Base-by-base conservation (phyloP, 2,329 filamentous ascomycete species). In the Aureobasidium mangrovei region DNA sequence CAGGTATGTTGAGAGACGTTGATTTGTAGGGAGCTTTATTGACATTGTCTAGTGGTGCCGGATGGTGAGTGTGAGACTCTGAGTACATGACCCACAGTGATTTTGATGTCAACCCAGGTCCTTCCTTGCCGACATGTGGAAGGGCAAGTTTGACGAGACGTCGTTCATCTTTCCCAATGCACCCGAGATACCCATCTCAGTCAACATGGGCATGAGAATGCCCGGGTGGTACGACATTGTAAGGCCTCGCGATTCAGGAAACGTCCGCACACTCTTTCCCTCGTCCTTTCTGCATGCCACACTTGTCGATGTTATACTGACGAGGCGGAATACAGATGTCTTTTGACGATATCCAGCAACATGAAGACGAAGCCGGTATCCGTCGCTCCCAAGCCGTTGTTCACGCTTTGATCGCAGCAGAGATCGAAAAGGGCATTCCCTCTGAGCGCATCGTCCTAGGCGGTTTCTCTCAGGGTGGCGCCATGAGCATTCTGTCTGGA, bases 91-190 rank as follows among this genome's bases (percentile, higher is more conserved):
- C 48, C 6, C 29, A 4, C n/a, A 8, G n/a, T 24, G 8, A 4
- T 29, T 12, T n/a, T 49, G 42, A 35, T 26, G 36, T 18, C 27
- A 35, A 32, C 49, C 26, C 60, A 83, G 82, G 82, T 79, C 86
- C 42, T 83, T 82, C 55, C 80, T 93, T 24, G 89, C 93, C 32
- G 85, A 95, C 74, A 89, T 91, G 70, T 96, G 86, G 85, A 80
- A 87, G 49, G 80, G 83, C 69, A 84, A 85, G 65, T 88, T 97
- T 60, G 82, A 90, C 56, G 86, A 96, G 71, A 88, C 95, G 68
- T 86, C 91, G 67, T 97, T 97, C 70, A 82, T 98, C 65, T 85
- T 98, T 69, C 93, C 93, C 12, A 88, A 95, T 73, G 93, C 93
- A 29, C 90, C 91, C 4, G 73, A 71, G 36, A 93, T 95, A 53